These are phyloP conservation scores for Steccherinum ochraceum DNA, from an alignment of 768 basidiomycete species.

Conservation along the genomic window DNA sequence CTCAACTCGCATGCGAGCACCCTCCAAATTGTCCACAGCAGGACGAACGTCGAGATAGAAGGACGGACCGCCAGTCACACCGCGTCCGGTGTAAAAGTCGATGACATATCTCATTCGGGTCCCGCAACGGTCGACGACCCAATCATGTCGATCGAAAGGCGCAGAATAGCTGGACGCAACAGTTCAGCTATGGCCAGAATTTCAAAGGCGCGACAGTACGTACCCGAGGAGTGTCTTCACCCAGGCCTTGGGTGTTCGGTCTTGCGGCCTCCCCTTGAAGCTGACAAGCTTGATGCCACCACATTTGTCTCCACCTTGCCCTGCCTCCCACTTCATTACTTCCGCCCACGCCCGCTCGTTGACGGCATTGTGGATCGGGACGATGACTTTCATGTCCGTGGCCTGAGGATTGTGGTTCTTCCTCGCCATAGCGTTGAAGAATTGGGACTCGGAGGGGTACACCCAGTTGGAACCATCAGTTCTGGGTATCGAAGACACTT, in stretches of 20 bases:
- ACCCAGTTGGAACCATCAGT: constrained; percentile 77
- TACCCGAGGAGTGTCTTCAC: constrained; percentile 85
- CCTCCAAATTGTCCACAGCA: constrained; percentile 91
- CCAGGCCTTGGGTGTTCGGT: constrained; percentile 75
- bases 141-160: constrained; percentile 98
- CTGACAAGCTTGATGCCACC: constrained; percentile 78
- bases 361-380: constrained; percentile 98
- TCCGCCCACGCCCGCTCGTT: constrained; percentile 68
- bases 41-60: constrained; percentile 95
- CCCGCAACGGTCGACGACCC: constrained; percentile 93
- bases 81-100: constrained; percentile 87
- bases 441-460: constrained; percentile 97
- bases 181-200: constrained; percentile 8
- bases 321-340: constrained; percentile 51
- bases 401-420: constrained; percentile 88
- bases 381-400: constrained; percentile 90
- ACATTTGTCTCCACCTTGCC: constrained; percentile 76
- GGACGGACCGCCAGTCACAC: constrained; percentile 45
- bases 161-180: constrained; percentile 69
- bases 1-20: constrained; percentile 74
- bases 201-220: constrained; percentile 19
- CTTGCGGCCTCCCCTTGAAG: constrained; percentile 84
- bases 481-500: constrained; percentile 85
- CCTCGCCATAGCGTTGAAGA: constrained; percentile 93
- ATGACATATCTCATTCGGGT: constrained; percentile 88